A percentile compares a stretch with the other conserved stretches of the same genome.
phyloP scores from a whole-genome alignment of 148 eudicot genomes.

The Dysphania ambrosioides region DNA sequence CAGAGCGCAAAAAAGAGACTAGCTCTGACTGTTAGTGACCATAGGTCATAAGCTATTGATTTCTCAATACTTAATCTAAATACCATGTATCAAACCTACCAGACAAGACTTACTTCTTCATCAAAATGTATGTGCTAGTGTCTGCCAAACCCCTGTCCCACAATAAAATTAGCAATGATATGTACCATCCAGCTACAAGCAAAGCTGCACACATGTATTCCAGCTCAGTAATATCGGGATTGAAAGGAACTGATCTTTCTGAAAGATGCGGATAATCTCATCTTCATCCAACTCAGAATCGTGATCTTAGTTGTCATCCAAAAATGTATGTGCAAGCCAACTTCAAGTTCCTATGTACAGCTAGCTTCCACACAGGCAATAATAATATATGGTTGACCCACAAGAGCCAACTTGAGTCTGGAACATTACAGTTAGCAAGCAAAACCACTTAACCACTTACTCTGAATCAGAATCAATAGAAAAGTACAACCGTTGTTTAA shows the following conservation, averaged over 20 bases:
- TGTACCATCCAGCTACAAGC: slow-evolving; percentile 30
- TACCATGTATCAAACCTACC: slow-evolving; percentile 19
- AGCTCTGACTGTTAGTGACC: slow-evolving; percentile 1
- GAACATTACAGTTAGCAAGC: background rate
- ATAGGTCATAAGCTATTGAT: slow-evolving; percentile 17
- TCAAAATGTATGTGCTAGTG: slow-evolving; percentile 25
- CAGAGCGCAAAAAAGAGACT: background rate
- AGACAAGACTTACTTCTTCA: slow-evolving; percentile 21
- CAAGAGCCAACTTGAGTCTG: background rate
- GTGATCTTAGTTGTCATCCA: slow-evolving; percentile 8
- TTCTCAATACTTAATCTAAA: slow-evolving; percentile 2
- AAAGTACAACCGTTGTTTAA: slow-evolving; percentile 51
- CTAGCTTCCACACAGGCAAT: slow-evolving; percentile 11
- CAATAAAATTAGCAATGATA: slow-evolving; percentile 23
- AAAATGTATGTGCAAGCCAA: slow-evolving; percentile 9
- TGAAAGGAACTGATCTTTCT: background rate
- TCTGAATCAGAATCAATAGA: slow-evolving; percentile 75
- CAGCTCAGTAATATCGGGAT: slow-evolving; percentile 11
- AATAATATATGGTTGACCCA: slow-evolving; percentile 1
- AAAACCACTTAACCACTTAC: slow-evolving; percentile 23
- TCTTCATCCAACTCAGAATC: slow-evolving; percentile 3
- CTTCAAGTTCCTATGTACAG: slow-evolving; percentile 20
- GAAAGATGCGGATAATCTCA: background rate
- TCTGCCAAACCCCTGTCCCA: slow-evolving; percentile 12
- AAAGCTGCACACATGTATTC: slow-evolving; percentile 22